phyloP scores from a whole-genome alignment of 2,329 filamentous ascomycete species.

The Alternaria brassicicola region DNA sequence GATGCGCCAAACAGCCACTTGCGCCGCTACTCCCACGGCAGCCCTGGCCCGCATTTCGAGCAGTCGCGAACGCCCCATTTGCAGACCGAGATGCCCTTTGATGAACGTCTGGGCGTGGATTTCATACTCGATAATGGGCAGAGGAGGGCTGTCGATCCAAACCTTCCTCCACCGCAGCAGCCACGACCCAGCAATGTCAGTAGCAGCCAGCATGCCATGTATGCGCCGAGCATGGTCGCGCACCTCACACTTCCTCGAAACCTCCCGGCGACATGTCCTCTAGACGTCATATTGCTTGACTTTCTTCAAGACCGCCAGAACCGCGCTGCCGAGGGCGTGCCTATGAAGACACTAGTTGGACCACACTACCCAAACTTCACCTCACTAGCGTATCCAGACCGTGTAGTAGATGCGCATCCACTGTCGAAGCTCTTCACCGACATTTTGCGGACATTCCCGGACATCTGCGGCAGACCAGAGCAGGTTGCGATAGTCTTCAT shows the following conservation, averaged over 20 bases:
- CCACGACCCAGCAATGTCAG: slow-evolving; percentile 28
- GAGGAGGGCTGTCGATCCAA: slow-evolving; percentile 36
- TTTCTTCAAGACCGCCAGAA: slow-evolving; percentile 74
- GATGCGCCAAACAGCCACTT: slow-evolving; percentile 44
- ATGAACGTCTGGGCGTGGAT: slow-evolving; percentile 72
- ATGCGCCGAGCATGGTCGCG: slow-evolving; percentile 38
- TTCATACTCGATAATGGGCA: slow-evolving; percentile 70
- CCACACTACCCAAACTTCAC: slow-evolving; percentile 81
- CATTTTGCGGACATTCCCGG: slow-evolving; percentile 82
- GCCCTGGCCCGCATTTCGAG: slow-evolving; percentile 50
- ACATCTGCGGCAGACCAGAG: slow-evolving; percentile 78
- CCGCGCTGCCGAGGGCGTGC: slow-evolving; percentile 68
- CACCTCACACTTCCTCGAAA: slow-evolving; percentile 58
- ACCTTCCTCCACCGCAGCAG: slow-evolving; percentile 54
- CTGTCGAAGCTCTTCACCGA: slow-evolving; percentile 86
- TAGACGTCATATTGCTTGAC: slow-evolving; percentile 80
- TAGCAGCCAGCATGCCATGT: slow-evolving; percentile 32
- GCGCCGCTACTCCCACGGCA: slow-evolving; percentile 45
- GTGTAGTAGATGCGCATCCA: slow-evolving; percentile 69
- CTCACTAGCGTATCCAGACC: slow-evolving; percentile 74
- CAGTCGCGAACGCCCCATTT: slow-evolving; percentile 44
- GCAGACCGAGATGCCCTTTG: slow-evolving; percentile 38
- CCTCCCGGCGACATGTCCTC: slow-evolving; percentile 71
- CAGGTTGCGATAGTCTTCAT: slow-evolving; percentile 80
- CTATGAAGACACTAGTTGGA: slow-evolving; percentile 70